Conservation (phyloP, 257 asterid genomes). For the Scutellaria galericulata region DNA sequence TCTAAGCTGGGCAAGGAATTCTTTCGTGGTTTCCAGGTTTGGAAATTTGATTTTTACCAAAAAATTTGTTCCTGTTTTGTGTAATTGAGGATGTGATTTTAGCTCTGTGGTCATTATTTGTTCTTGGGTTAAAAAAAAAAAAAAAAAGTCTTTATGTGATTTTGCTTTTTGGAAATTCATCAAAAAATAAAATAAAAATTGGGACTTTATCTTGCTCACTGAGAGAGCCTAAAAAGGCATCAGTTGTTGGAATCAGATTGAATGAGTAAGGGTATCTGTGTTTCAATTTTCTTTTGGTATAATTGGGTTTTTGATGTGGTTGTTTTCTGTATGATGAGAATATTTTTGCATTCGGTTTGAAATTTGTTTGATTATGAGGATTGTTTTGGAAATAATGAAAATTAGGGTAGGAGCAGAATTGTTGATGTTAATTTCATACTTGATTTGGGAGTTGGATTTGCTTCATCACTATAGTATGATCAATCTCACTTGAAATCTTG, state of each 20-base stretch:
- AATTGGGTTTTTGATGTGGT: slow-evolving; percentile 26
- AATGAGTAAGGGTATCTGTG: slow-evolving; percentile 11
- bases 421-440: slow-evolving; percentile 14
- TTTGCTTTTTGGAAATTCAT: slow-evolving; percentile 4
- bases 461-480: background rate
- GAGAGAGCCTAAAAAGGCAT: slow-evolving; percentile 14
- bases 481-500: background rate
- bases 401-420: background rate
- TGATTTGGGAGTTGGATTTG: slow-evolving; percentile 21
- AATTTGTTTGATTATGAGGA: background rate
- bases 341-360: background rate
- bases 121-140: too few relatives aligned
- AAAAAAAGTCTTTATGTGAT: background rate
- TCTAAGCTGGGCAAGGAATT: slow-evolving; percentile 25
- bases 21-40: slow-evolving; percentile 21
- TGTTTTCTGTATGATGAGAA: slow-evolving; percentile 13
- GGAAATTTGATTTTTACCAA: background rate
- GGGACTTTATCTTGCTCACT: slow-evolving; percentile 11
- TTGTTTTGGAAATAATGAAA: background rate
- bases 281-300: background rate
- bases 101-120: too few relatives aligned
- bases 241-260: slow-evolving; percentile 20
- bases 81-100: background rate
- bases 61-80: slow-evolving; percentile 11
- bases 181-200: background rate